Percentiles rank a stretch among this genome's conserved stretches.
Evolutionary conservation across 108 stramenopile genomes (phyloP).

Genomic region (Cylindrotheca closterium): DNA sequence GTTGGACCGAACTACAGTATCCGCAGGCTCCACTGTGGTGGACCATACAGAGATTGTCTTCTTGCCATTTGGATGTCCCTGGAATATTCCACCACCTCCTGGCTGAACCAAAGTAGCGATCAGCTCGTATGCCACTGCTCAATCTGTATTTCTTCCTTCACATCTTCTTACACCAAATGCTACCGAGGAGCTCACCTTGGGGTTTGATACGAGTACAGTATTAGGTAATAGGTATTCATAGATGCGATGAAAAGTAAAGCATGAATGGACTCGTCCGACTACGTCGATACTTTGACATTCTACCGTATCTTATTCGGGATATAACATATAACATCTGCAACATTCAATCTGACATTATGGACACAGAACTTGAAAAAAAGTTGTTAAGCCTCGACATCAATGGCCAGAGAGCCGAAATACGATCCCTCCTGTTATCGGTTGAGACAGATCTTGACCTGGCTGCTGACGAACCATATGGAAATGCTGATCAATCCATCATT

Average conservation of each 20-base stretch:
- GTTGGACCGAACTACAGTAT: slow-evolving; percentile 9
- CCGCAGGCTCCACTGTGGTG: background rate
- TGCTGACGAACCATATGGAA: slow-evolving; percentile 37
- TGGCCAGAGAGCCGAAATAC: slow-evolving; percentile 11
- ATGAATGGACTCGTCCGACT: too few relatives aligned
- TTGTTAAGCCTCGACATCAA: too few relatives aligned
- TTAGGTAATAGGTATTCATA: too few relatives aligned
- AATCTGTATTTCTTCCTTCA: slow-evolving; percentile 14
- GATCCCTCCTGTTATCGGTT: slow-evolving; percentile 12
- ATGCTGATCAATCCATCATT: slow-evolving; percentile 38
- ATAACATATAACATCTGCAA: too few relatives aligned
- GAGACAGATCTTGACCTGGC: slow-evolving; percentile 37
- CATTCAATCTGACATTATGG: too few relatives aligned
- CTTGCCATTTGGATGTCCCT: background rate
- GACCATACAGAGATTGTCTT: slow-evolving; percentile 3
- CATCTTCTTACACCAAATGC: too few relatives aligned
- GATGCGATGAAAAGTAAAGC: too few relatives aligned
- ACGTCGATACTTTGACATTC: too few relatives aligned
- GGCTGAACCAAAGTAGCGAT: slow-evolving; percentile 13
- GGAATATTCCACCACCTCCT: slow-evolving; percentile 7
- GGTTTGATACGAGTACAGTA: too few relatives aligned
- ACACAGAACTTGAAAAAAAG: too few relatives aligned
- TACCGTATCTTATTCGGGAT: too few relatives aligned
- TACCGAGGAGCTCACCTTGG: too few relatives aligned
- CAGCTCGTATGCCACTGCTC: slow-evolving; percentile 10